Evolutionary conservation across 352 stramenopile species (phyloP).

Genomic region (Phytophthora pinifolia): DNA sequence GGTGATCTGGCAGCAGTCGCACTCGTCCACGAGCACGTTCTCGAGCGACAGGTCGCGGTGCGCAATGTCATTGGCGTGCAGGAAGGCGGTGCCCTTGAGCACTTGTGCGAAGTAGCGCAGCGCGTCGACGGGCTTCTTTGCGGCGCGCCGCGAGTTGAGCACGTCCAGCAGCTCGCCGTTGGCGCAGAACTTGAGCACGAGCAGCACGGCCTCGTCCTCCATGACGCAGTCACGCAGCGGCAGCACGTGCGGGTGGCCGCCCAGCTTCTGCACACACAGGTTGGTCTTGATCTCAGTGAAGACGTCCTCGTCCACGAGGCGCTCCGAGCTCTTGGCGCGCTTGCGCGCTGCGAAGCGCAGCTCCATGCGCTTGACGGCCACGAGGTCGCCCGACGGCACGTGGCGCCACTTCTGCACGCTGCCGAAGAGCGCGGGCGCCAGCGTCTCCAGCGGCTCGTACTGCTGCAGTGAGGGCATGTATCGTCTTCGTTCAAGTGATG

Average conservation of each 20-base stretch:
- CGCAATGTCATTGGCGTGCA: constrained; percentile 74
- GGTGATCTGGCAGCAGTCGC: constrained; percentile 70
- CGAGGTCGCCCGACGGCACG: constrained; percentile 43
- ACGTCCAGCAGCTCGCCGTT: constrained; percentile 72
- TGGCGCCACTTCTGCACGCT: constrained; percentile 68
- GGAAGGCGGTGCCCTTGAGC: constrained; percentile 57
- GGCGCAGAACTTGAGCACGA: constrained; percentile 73
- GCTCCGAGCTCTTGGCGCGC: constrained; percentile 49
- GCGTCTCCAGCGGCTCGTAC: constrained; percentile 62
- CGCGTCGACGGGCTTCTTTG: constrained; percentile 30
- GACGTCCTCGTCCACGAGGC: constrained; percentile 65
- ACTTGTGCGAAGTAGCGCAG: constrained; percentile 74
- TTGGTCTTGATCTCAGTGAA: constrained; percentile 73
- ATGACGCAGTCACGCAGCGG: constrained; percentile 65
- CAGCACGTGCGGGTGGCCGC: constrained; percentile 72
- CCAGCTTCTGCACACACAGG: constrained; percentile 52
- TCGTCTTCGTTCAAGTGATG: constrained; percentile 1
- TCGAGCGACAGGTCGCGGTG: constrained; percentile 84
- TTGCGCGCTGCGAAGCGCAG: constrained; percentile 47
- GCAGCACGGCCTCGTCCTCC: constrained; percentile 56
- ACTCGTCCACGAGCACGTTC: constrained; percentile 74
- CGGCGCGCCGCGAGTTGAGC: constrained; percentile 50
- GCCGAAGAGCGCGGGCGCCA: constrained; percentile 74
- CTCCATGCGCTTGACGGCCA: constrained; percentile 85
- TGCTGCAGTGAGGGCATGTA: constrained; percentile 24